Evolutionary conservation across 257 asterid species (phyloP), one percentile per base, ranked within the genome.

Genomic region (Solanum neorickii): DNA sequence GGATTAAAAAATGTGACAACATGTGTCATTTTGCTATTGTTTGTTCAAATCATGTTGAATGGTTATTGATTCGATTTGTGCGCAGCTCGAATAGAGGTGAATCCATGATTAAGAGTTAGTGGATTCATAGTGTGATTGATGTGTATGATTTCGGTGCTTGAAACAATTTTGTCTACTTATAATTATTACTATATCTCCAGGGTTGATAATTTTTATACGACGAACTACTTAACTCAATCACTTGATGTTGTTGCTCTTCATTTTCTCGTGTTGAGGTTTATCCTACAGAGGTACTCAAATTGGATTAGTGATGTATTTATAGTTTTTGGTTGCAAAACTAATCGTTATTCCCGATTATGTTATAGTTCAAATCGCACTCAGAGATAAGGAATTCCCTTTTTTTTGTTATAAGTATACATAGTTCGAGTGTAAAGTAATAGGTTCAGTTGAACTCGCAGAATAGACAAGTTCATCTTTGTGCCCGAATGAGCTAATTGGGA

Each of bases 341-440:
- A n/a, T 1, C 0, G 65, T 15, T 44, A 25, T 1, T 25, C 27
- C 65, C 41, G 9, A 15, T 25, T 44, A 9, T 0, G 0, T 77
- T 4, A 14, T 78, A 78, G 39, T 25, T 25, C n/a, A 25, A 14
- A 75, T 8, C 27, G 0, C 41, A 46, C 1, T 15, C 27, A 46
- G 0, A 44, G 25, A 16, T 25, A 27, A 0, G 62, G 33, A 16
- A 46, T 78, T 78, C 35, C 16, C 8, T 37, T n/a, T 5, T 76
- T 25, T 46, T 46, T 25, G 16, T 80, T 47, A 80, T 23, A 25
- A 0, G 66, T 12, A 46, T 27, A 46, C 41, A 15, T 78, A 0
- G 6, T 27, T 80, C 2, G 27, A 16, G 42, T 2, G 0, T 9
- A 16, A 46, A 80, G 42, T 29, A 78, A 46, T 16, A 18, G 42